Base-by-base conservation (phyloP, 2,329 filamentous ascomycete species). In the Aspergillus candidus region DNA sequence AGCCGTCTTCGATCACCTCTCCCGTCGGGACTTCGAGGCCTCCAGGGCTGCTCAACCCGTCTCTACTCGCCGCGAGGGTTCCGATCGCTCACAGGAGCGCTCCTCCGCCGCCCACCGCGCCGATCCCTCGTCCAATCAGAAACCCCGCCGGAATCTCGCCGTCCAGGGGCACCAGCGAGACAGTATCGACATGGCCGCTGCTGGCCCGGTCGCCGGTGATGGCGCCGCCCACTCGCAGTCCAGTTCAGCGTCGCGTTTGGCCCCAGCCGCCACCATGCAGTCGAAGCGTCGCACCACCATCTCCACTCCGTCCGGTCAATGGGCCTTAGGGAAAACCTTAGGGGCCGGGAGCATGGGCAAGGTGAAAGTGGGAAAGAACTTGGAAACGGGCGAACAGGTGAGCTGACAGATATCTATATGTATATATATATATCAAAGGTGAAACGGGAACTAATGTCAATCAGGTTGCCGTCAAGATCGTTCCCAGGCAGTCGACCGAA, bases 311-410 rank as follows among this genome's bases (percentile, higher is more conserved):
- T 89, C 90, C 11, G 93, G 93, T 46, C 88, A 90, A 73, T 98
- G 91, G 89, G 82, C 89, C 44, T 75, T 98, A 41, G 91, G 91
- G 47, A 97, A 97, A 75, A 97, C 93, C 3, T 93, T 98, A 59
- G 93, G 93, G 48, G 89, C 90, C 41, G 93, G 93, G 40, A 97
- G 91, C 67, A 98, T 98, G 93, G 93, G 93, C 53, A 97, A 97
- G 68, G 93, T 98, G 51, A 97, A 97, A 72, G 75, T 98, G 54
- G 93, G 93, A 17, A 87, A 87, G 58, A 94, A 94, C 68, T 78
- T 85, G 55, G 90, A 94, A 59, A 87, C 86, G 14, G 86, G 85
- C 56, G 93, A 97, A 73, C 87, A 96, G 81, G 88, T 90, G 71
- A 58, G 76, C 70, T 30, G 22, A 27, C 22, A 8, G 4, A 27